Percentiles rank a stretch among this genome's conserved stretches.
phyloP scores from a whole-genome alignment of 1,139 yeast species.

The Sugiyamaella japonica region DNA sequence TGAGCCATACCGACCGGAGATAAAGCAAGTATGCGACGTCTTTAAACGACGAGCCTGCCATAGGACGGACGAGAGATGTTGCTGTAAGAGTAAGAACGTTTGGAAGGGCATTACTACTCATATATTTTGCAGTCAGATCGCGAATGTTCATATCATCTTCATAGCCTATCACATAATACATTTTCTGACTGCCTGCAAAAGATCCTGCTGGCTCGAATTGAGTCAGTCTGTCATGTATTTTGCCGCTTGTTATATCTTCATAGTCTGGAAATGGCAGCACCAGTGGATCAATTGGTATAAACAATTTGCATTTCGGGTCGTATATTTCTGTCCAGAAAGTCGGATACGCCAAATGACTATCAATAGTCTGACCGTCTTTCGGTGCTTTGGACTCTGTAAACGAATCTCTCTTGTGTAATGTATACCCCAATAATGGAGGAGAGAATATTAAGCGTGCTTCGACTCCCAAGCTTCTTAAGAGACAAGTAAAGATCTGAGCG shows the following conservation, averaged over 20 bases:
- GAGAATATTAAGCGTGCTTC: conserved; percentile 68
- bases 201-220: conserved; percentile 19
- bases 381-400: background rate
- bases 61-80: background rate
- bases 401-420: conserved; percentile 10
- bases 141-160: conserved; percentile 61
- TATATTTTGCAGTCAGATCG: conserved; percentile 77
- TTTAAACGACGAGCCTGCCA: conserved; percentile 9
- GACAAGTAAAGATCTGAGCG: conserved; percentile 70
- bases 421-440: conserved; percentile 50
- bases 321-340: conserved; percentile 82
- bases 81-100: conserved; percentile 8
- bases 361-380: background rate
- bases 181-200: conserved; percentile 17
- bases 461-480: conserved; percentile 62
- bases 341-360: conserved; percentile 46
- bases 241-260: conserved; percentile 34
- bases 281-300: conserved; percentile 76
- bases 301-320: conserved; percentile 61
- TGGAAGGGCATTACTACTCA: conserved; percentile 51
- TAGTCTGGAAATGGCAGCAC: conserved; percentile 62
- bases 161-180: conserved; percentile 60
- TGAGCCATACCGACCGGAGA: conserved; percentile 28
- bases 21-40: conserved; percentile 57
- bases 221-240: conserved; percentile 6